Base-by-base conservation (phyloP, 2,329 filamentous ascomycete species). In the Zymoseptoria crescenta region DNA sequence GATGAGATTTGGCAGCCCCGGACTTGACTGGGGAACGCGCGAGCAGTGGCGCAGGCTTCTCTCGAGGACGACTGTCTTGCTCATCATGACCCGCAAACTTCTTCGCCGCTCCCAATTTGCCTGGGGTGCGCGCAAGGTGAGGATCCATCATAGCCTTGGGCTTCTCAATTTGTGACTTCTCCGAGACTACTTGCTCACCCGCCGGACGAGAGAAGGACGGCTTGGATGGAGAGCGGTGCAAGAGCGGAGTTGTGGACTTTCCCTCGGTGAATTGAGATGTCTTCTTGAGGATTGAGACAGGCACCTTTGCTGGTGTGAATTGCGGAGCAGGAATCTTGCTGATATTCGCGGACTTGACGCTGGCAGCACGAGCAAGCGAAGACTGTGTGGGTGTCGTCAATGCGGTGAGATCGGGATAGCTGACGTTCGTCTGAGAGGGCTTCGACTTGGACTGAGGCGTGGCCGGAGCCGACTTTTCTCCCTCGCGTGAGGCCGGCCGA, bases 371-470 rank as follows among this genome's bases (percentile, higher is more conserved):
- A 35, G 85, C 83, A 55, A 89, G 73, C 0, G 88, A 90, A 7
- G 89, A 79, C 72, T 90, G 91, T 8, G 89, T 94, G 0, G 91
- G 91, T 5, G 89, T 95, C 73, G 86, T 83, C 29, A 93, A 77
- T 29, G 72, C 68, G n/a, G 69, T 60, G 79, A 85, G 62, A 79
- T 77, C 60, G 79, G 74, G 62, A 50, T 81, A 79, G 29, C 69
- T 70, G 8, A 80, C 75, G 57, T 80, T 62, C 66, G 80, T 80
- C 35, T 45, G 35, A 45, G 35, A n/a, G 10, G 35, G 35, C 51
- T 81, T 77, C 27, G 76, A 75, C 16, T 52, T 27, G 27, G 51
- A 30, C 52, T 81, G 78, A 51, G 84, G 79, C 8, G 77, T 76
- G 57, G 75, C 78, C 4, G 63, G 52, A 16, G 56, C 28, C 28